Evolutionary conservation across 2,329 filamentous ascomycete species (phyloP), one percentile per base, ranked within the genome.

Genomic region (Paraconiothyrium brasiliense): DNA sequence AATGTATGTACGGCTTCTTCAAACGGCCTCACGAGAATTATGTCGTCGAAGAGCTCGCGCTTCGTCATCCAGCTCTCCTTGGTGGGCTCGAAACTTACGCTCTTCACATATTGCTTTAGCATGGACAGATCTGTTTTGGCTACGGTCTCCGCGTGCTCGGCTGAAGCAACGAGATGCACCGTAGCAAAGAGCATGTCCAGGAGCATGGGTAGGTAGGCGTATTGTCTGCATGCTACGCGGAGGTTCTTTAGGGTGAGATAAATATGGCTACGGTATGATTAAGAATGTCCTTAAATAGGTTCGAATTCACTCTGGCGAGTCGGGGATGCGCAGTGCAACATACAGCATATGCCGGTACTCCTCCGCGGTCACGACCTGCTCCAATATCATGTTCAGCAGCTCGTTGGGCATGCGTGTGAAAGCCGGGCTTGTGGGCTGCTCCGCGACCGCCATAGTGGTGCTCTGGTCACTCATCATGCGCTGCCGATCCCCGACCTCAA

Each of bases 221-320:
- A 57, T 24, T 48, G 43, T 30, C 54, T 48, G 30, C 54, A 49
- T 7, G 46, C 43, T 27, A 57, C 22, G 27, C 43, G 54, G 7
- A 57, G 44, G 27, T 44, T 49, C 24, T 54, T 60, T 8, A 46
- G 49, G 24, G 13, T 41, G 16, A 30, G 54, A 32, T 7, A 44
- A 4, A 24, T 44, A 13, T 24, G 1, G 22, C 54, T 57, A n/a
- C 11, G 27, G 10, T 34, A 41, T 11, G 8, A n/a, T 24, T 13
- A 37, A 14, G 16, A 5, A 41, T 41, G 14, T 6, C 1, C 7
- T 3, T 4, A 20, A 8, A 22, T 16, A 20, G 2, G 11, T 16
- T 44, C 7, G 2, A 22, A 8, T 16, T 4, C 41, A 44, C 11
- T 44, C 3, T 44, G 7, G 9, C 20, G 41, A 20, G 16, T 8